These are phyloP conservation scores for Allomyces javanicus DNA, from an alignment of 192 early-diverging fungal species.

Conservation along the genomic window DNA sequence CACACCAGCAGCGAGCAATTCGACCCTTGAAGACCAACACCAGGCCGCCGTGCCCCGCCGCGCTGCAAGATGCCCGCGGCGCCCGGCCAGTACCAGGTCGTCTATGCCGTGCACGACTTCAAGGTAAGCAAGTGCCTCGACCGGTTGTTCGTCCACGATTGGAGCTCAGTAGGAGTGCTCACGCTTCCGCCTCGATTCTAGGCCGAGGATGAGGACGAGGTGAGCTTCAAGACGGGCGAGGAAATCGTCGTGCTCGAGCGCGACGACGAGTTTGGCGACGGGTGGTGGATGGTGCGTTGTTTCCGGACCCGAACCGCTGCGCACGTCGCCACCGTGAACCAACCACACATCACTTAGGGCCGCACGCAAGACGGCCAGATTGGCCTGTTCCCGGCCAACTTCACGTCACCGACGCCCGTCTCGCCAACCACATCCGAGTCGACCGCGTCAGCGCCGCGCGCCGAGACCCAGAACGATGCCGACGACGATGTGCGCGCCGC, in stretches of 20 bases:
- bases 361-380: conserved; percentile 36
- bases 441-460: too few species aligned
- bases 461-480: too few species aligned
- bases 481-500: too few species aligned
- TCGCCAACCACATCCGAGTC: not conserved
- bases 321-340: not conserved
- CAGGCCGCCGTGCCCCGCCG: too few species aligned
- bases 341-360: conserved; percentile 22
- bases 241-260: conserved; percentile 46
- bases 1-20: too few species aligned
- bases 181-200: not conserved
- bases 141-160: too few species aligned
- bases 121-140: not conserved
- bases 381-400: conserved; percentile 58
- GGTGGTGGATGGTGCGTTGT: conserved; percentile 52
- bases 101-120: conserved; percentile 33
- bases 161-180: too few species aligned
- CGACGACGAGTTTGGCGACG: conserved; percentile 48
- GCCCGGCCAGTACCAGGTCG: conserved; percentile 2
- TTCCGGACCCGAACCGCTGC: not conserved
- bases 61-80: too few species aligned
- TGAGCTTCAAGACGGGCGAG: conserved; percentile 40
- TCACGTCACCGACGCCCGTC: not conserved
- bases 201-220: conserved; percentile 47
- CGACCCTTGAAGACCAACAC: too few species aligned